A percentile compares a stretch with the other conserved stretches of the same genome.
phyloP scores from a whole-genome alignment of 352 stramenopile species.

The Pythium phragmiticola region DNA sequence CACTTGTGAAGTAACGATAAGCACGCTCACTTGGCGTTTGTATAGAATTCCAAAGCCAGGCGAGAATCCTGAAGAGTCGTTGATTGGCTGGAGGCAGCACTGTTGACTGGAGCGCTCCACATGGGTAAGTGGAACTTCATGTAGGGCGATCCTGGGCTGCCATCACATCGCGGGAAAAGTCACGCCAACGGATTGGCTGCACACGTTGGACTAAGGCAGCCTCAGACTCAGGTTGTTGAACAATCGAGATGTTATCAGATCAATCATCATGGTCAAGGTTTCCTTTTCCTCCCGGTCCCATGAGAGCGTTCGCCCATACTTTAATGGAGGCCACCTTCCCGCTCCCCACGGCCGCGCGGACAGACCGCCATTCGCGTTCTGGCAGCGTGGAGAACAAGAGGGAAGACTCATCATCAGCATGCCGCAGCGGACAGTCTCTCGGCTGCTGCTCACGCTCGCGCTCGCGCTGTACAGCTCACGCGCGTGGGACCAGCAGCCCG shows the following conservation, averaged over 20 bases:
- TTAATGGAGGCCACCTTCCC: background rate
- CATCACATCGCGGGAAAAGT: constrained; percentile 17
- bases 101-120: background rate
- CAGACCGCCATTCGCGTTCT: constrained; percentile 6
- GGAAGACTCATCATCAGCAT: background rate
- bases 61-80: constrained; percentile 35
- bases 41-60: background rate
- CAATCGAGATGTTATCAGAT: constrained; percentile 3
- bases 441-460: background rate
- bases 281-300: background rate
- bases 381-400: background rate
- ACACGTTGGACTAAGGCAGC: too few species aligned
- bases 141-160: constrained; percentile 10
- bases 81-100: constrained; percentile 27
- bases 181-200: background rate
- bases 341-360: background rate
- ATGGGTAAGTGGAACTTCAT: background rate
- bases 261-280: too few species aligned
- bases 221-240: constrained; percentile 15
- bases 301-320: background rate
- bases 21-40: constrained; percentile 12
- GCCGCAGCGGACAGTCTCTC: background rate
- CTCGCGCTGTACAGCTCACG: background rate
- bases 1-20: constrained; percentile 24
- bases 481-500: constrained; percentile 72